phyloP scores from a whole-genome alignment of 805 yeast species.

The Kodamaea kaohsiungensis region DNA sequence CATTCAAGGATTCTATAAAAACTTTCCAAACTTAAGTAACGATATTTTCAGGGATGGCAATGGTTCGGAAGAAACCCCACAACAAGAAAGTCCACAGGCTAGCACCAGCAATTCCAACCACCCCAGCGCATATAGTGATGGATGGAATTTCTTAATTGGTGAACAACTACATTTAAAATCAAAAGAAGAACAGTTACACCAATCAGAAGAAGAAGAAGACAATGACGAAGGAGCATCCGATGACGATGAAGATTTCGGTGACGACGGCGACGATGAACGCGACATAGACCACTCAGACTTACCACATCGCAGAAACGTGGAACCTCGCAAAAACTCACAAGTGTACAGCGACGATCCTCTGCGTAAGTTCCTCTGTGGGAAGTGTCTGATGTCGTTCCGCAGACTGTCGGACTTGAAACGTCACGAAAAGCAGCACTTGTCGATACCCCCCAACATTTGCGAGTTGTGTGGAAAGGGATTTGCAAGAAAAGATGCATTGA shows the following conservation, averaged over 20 bases:
- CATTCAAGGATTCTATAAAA: constrained; percentile 42
- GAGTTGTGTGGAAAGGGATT: constrained; percentile 78
- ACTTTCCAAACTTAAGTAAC: constrained; percentile 46
- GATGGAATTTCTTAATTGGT: constrained; percentile 36
- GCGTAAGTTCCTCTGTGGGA: constrained; percentile 55
- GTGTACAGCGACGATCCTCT: constrained; percentile 11
- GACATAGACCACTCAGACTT: constrained; percentile 1
- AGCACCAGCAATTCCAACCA: constrained; percentile 10
- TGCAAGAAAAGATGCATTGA: constrained; percentile 80
- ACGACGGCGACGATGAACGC: constrained; percentile 9
- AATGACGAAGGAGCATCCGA: constrained; percentile 4
- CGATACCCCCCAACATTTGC: constrained; percentile 74
- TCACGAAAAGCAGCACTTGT: constrained; percentile 73
- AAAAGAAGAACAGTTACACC: constrained; percentile 8
- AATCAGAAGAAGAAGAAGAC: constrained; percentile 9
- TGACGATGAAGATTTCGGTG: constrained; percentile 7
- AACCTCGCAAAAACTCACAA: constrained; percentile 6
- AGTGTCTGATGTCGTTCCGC: constrained; percentile 64
- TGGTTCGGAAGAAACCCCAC: constrained; percentile 1
- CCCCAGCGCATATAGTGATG: constrained; percentile 24
- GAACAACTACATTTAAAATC: constrained; percentile 20
- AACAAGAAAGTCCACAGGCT: constrained; percentile 12
- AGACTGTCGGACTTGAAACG: constrained; percentile 70
- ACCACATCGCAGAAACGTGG: constrained; percentile 2
- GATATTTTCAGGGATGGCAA: constrained; percentile 31